Evolutionary conservation across 345 rosid species (phyloP).

Genomic region (Lumnitzera racemosa): DNA sequence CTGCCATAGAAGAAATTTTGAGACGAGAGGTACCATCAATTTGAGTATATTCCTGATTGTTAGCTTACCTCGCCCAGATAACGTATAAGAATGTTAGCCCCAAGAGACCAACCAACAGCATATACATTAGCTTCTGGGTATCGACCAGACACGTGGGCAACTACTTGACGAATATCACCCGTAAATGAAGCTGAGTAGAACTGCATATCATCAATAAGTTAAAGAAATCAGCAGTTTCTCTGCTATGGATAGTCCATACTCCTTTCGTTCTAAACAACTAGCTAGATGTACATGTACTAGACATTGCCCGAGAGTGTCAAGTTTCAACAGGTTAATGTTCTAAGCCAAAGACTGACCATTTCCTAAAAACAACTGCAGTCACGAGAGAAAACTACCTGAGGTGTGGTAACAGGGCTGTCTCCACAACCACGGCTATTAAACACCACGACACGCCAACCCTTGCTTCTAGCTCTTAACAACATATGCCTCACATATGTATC

Average conservation of each 20-base stretch:
- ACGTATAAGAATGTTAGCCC: conserved; percentile 85
- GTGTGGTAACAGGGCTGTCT: conserved; percentile 71
- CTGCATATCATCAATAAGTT: conserved; percentile 41
- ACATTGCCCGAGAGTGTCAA: too few species aligned
- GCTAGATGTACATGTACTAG: too few species aligned
- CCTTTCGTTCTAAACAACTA: too few species aligned
- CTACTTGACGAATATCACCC: conserved; percentile 74
- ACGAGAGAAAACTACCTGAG: conserved; percentile 41
- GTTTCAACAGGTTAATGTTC: too few species aligned
- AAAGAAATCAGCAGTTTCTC: not conserved
- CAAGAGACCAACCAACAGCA: conserved; percentile 96
- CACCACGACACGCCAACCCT: conserved; percentile 86
- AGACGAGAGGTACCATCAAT: too few species aligned
- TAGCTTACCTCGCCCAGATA: conserved; percentile 66
- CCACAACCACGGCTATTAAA: conserved; percentile 91
- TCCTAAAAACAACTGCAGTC: too few species aligned
- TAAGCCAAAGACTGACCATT: too few species aligned
- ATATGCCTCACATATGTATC: conserved; percentile 83
- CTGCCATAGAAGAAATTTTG: too few species aligned
- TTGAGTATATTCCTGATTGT: not conserved
- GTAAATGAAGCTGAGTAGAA: conserved; percentile 95
- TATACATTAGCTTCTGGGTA: conserved; percentile 77
- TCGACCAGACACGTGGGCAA: conserved; percentile 40
- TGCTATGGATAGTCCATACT: too few species aligned
- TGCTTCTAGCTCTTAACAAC: conserved; percentile 52